Evolutionary conservation across 352 stramenopile species (phyloP), one percentile per base, ranked within the genome.

Genomic region (Phytophthora sojae): DNA sequence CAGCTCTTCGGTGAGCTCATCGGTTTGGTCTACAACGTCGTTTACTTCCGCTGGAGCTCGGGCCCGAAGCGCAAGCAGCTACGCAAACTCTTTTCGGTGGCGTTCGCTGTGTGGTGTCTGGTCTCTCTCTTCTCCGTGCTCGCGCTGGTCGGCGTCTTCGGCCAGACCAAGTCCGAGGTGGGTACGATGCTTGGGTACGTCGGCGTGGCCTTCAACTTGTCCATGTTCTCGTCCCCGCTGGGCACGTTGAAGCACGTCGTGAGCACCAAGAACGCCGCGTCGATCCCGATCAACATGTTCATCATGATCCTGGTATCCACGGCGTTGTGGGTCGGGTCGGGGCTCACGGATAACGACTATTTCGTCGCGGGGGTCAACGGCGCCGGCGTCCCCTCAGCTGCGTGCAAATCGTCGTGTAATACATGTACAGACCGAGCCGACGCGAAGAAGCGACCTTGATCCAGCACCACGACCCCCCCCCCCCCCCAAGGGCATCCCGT

Each of bases 141-240:
- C 57, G 4, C 37, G 45, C 4, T 78, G 8, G 51, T 88, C 17
- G 78, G 76, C 4, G 52, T 77, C 12, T 15, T 51, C 6, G 75
- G 72, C 0, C 75, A 84, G 32, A 67, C 61, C 32, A 64, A 71
- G 42, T 15, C 15, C 17, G 4, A 62, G 8, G 68, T 75, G 45
- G 63, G 54, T 0, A 49, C 59, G 19, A 65, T 19, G 17, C 35
- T 71, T 11, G 83, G 80, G 4, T 85, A 70, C 35, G 71, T 82
- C 32, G 77, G 64, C 1, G 74, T 81, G 19, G 67, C 63, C 21
- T 77, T 83, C 52, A 84, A 74, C 26, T 62, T 89, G 50, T 64
- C 83, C n/a, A 64, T 91, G 50, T 91, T 84, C 64, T 68, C 77
- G 45, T 88, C 83, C 0, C 83, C 83, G 6, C 75, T 92, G 4